Evolutionary conservation across 2,329 filamentous ascomycete species (phyloP).

Genomic region (Mycocentrospora acerina): DNA sequence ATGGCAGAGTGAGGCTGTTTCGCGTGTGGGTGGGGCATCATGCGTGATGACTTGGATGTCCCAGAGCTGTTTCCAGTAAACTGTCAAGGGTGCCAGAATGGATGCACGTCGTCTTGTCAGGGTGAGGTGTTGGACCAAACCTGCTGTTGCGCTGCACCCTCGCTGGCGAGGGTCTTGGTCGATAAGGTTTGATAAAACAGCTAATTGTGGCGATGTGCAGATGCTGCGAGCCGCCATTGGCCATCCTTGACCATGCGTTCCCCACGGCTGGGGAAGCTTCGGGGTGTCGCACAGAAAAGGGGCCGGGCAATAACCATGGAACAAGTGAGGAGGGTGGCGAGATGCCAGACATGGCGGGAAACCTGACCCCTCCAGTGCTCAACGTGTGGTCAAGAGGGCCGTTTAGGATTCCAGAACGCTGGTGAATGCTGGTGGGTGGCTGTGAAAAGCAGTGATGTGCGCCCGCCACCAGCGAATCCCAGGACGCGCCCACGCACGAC

Average conservation of each 20-base stretch:
- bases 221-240: constrained; percentile 7
- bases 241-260: neutral
- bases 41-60: constrained; percentile 28
- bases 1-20: constrained; percentile 22
- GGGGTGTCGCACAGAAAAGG: constrained; percentile 7
- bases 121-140: too few species aligned
- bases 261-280: constrained; percentile 2
- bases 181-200: constrained; percentile 1
- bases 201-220: constrained; percentile 12
- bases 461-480: constrained; percentile 13
- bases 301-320: constrained; percentile 7
- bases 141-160: too few species aligned
- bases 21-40: constrained; percentile 23
- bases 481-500: constrained; percentile 6
- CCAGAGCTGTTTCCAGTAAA: constrained; percentile 23
- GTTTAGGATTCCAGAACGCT: constrained; percentile 25
- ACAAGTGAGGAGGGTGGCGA: constrained; percentile 1
- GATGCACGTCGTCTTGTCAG: neutral
- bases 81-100: neutral
- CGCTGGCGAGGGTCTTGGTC: too few species aligned
- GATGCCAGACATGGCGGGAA: constrained; percentile 14
- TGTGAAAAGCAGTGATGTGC: constrained; percentile 23
- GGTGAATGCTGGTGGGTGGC: constrained; percentile 6
- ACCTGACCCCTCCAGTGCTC: too few species aligned
- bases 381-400: neutral